These are phyloP conservation scores for Rasamsonia emersonii DNA, from an alignment of 2,329 filamentous ascomycete species.

Conservation along the genomic window DNA sequence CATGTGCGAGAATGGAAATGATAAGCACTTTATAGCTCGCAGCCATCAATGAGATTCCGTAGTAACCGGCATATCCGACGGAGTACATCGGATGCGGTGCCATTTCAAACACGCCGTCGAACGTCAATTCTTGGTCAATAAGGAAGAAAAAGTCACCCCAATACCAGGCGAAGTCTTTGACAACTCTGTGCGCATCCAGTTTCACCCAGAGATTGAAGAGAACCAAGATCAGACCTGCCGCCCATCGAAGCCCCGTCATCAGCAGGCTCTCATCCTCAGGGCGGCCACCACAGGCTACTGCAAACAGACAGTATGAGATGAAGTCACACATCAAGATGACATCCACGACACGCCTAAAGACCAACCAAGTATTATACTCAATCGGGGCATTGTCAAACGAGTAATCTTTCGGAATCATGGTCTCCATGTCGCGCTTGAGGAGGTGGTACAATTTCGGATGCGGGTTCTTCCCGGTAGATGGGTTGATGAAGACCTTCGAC, in stretches of 20 bases:
- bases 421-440: constrained; percentile 82
- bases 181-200: constrained; percentile 90
- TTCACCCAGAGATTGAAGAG: constrained; percentile 98
- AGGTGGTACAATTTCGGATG: constrained; percentile 73
- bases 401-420: constrained; percentile 91
- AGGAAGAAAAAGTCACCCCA: constrained; percentile 99
- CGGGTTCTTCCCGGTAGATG: constrained; percentile 70
- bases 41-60: constrained; percentile 96
- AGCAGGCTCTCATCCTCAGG: constrained; percentile 63
- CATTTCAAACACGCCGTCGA: constrained; percentile 98
- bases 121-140: constrained; percentile 93
- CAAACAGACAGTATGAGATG: constrained; percentile 91
- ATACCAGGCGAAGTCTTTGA: constrained; percentile 99
- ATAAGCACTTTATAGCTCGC: constrained; percentile 96
- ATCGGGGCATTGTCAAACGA: constrained; percentile 84
- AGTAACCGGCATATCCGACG: constrained; percentile 94
- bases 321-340: constrained; percentile 99
- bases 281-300: constrained; percentile 71
- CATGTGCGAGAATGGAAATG: constrained; percentile 91
- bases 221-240: constrained; percentile 66
- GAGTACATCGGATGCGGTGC: constrained; percentile 99
- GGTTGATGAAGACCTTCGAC: constrained; percentile 77
- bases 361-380: constrained; percentile 98
- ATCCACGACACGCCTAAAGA: constrained; percentile 92
- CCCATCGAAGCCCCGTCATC: constrained; percentile 69